These are phyloP conservation scores for Ceratobasidium theobromae DNA, from an alignment of 1,284 basidiomycete species.

Conservation along the genomic window DNA sequence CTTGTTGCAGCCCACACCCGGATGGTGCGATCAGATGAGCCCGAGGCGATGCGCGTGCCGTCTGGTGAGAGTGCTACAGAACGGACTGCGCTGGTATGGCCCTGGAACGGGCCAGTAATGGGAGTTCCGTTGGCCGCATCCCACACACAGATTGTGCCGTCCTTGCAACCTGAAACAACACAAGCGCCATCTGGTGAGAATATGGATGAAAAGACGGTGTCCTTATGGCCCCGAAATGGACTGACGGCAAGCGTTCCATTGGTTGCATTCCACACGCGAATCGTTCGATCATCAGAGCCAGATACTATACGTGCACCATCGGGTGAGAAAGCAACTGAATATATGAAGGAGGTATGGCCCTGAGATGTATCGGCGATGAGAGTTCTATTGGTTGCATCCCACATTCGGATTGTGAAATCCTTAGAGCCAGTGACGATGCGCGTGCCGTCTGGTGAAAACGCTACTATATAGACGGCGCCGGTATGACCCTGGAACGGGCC, in stretches of 20 bases:
- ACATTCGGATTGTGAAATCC: background rate
- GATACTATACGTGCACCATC: background rate
- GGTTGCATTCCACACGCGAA: background rate
- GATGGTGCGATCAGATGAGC: background rate
- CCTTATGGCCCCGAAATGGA: background rate
- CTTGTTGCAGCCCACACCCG: slow-evolving; percentile 9
- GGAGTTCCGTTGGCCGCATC: background rate
- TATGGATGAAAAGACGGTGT: background rate
- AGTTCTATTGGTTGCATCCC: background rate
- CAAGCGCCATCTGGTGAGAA: background rate
- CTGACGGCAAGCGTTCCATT: background rate
- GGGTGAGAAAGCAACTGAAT: background rate
- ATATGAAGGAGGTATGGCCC: background rate
- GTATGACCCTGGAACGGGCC: background rate
- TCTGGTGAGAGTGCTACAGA: background rate
- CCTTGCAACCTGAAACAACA: background rate
- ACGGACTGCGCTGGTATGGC: background rate
- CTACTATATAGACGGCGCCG: background rate
- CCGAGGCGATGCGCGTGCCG: background rate
- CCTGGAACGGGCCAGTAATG: background rate
- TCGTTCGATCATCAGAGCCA: background rate
- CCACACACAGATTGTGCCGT: background rate
- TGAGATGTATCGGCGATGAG: background rate
- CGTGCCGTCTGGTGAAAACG: background rate
- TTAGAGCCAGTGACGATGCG: background rate